These are phyloP conservation scores for Athelia sp. DNA, from an alignment of 1,284 basidiomycete genomes.

Conservation along the genomic window DNA sequence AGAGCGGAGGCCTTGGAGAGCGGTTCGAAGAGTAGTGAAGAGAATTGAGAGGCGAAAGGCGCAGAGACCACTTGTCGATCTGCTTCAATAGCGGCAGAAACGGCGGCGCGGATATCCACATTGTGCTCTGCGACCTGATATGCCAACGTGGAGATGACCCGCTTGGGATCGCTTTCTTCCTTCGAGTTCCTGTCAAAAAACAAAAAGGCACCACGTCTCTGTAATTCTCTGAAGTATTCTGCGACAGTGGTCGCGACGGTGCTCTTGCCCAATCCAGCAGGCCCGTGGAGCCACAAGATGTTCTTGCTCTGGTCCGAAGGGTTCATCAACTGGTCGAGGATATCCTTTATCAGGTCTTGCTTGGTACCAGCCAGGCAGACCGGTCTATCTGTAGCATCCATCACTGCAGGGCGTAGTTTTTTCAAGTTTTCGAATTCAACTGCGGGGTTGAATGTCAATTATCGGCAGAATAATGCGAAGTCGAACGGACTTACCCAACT, in stretches of 20 bases:
- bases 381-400: slow-evolving; percentile 2
- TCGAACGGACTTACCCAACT: background rate
- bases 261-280: background rate
- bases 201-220: background rate
- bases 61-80: background rate
- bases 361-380: slow-evolving; percentile 5
- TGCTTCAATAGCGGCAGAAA: background rate
- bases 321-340: background rate
- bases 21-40: background rate
- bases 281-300: background rate
- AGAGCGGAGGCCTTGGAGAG: background rate
- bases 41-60: background rate
- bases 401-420: background rate
- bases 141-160: background rate
- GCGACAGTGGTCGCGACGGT: background rate
- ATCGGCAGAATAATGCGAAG: background rate
- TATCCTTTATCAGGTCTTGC: background rate
- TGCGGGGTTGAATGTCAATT: background rate
- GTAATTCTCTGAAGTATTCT: background rate
- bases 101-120: background rate
- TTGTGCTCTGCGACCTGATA: background rate
- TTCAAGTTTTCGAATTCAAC: background rate
- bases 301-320: background rate
- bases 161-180: background rate
- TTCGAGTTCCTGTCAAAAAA: background rate